Conservation (phyloP, 345 rosid species). For the Linum usitatissimum region DNA sequence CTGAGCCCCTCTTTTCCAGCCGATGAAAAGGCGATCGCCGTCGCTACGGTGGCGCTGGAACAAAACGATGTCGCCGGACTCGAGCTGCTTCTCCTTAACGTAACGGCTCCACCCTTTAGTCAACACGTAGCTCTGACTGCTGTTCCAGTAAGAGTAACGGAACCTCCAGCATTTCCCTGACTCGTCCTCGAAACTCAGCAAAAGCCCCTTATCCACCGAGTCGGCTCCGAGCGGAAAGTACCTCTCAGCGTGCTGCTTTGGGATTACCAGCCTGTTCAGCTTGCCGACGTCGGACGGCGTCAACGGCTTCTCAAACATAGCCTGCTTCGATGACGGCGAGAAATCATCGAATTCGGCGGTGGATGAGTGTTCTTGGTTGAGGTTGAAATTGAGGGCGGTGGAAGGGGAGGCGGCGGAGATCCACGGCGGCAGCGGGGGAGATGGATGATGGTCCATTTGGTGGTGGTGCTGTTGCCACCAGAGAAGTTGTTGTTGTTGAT, state of each 20-base stretch:
- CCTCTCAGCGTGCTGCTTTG: conserved; percentile 5
- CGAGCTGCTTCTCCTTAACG: conserved; percentile 5
- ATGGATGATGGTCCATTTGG: neutral
- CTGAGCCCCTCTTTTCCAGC: neutral
- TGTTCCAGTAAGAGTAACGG: conserved; percentile 6
- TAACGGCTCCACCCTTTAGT: conserved; percentile 6
- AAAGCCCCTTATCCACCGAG: neutral
- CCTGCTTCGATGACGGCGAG: neutral
- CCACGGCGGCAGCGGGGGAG: neutral
- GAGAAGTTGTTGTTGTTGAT: neutral
- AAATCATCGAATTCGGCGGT: neutral
- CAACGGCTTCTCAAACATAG: conserved; percentile 2
- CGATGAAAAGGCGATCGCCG: neutral
- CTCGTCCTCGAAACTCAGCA: conserved; percentile 4
- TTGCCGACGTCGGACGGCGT: conserved; percentile 3
- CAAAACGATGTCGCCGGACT: conserved; percentile 1
- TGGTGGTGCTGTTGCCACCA: conserved; percentile 1
- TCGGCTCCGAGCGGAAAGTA: conserved; percentile 1
- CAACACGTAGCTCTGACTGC: conserved; percentile 6
- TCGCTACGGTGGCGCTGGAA: conserved; percentile 1
- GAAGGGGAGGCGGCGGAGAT: neutral
- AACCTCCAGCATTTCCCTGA: conserved; percentile 1
- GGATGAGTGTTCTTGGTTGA: neutral
- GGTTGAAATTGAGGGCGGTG: neutral
- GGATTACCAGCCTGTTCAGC: conserved; percentile 5